A percentile compares a stretch with the other conserved stretches of the same genome.
Evolutionary conservation across 768 basidiomycete genomes (phyloP).

Genomic region (Auricularia sp.): DNA sequence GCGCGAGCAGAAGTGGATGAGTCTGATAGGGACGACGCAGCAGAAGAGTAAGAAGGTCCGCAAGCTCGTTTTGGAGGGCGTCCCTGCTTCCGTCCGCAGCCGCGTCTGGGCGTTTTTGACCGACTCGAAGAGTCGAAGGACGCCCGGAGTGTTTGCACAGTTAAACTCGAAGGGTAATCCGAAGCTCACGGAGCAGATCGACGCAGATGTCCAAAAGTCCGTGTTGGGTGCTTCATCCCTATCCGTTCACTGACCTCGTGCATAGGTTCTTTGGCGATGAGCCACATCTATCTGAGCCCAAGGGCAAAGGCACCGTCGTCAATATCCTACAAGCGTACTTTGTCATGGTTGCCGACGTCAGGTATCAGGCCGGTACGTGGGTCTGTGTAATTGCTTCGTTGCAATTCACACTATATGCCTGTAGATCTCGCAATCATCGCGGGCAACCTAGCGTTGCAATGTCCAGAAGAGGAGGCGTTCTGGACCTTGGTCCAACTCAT

Average conservation of each 20-base stretch:
- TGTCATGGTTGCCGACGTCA: slow-evolving; percentile 76
- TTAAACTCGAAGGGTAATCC: slow-evolving; percentile 48
- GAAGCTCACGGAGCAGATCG: slow-evolving; percentile 40
- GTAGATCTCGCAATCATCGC: slow-evolving; percentile 60
- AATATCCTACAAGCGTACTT: slow-evolving; percentile 61
- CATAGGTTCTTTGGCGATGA: slow-evolving; percentile 39
- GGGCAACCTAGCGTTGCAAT: slow-evolving; percentile 59
- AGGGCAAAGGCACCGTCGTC: slow-evolving; percentile 37
- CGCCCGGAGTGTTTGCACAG: slow-evolving; percentile 59
- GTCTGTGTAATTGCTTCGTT: background rate
- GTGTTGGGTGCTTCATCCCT: background rate
- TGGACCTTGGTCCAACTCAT: slow-evolving; percentile 85
- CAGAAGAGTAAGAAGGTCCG: slow-evolving; percentile 72
- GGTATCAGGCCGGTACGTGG: slow-evolving; percentile 49
- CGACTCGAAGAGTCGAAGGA: slow-evolving; percentile 60
- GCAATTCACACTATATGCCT: background rate
- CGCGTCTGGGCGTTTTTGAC: slow-evolving; percentile 76
- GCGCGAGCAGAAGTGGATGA: slow-evolving; percentile 60
- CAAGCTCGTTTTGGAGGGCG: slow-evolving; percentile 60
- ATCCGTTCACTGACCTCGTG: background rate
- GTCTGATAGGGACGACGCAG: slow-evolving; percentile 44
- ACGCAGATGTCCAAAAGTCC: slow-evolving; percentile 41
- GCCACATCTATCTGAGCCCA: slow-evolving; percentile 44
- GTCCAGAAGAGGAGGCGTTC: slow-evolving; percentile 83
- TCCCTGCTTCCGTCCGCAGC: slow-evolving; percentile 75